Evolutionary conservation across 2,329 filamentous ascomycete genomes (phyloP).

Genomic region (Venturia asperata): DNA sequence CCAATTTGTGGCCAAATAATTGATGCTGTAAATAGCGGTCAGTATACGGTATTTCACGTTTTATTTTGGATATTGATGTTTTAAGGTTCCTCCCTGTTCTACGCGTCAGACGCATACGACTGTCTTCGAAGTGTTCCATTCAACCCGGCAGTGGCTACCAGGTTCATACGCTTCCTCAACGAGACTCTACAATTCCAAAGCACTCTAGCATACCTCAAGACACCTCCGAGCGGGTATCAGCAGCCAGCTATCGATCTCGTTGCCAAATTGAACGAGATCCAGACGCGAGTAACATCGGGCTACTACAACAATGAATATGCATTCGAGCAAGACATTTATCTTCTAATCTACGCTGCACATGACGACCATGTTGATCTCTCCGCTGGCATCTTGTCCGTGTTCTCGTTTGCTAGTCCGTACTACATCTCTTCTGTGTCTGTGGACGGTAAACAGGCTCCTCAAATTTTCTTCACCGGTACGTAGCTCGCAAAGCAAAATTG

Average conservation of each 20-base stretch:
- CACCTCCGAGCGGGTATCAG: slow-evolving; percentile 37
- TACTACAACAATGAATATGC: slow-evolving; percentile 30
- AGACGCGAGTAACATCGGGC: slow-evolving; percentile 29
- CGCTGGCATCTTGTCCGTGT: slow-evolving; percentile 27
- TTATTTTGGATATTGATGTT: not conserved
- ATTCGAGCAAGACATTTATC: slow-evolving; percentile 31
- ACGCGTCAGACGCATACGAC: slow-evolving; percentile 29
- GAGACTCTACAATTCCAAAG: slow-evolving; percentile 41
- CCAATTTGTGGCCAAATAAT: slow-evolving; percentile 6
- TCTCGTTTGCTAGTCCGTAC: slow-evolving; percentile 30
- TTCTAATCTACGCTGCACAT: slow-evolving; percentile 28
- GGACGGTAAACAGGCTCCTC: slow-evolving; percentile 24
- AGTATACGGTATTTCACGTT: not conserved
- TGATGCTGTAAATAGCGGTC: not conserved
- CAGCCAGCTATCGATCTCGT: slow-evolving; percentile 33
- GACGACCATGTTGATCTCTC: slow-evolving; percentile 31
- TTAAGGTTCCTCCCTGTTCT: slow-evolving; percentile 20
- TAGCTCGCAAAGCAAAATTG: slow-evolving; percentile 25
- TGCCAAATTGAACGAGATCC: slow-evolving; percentile 27
- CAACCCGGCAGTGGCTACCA: slow-evolving; percentile 36
- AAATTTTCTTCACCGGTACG: slow-evolving; percentile 22
- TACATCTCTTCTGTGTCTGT: slow-evolving; percentile 29
- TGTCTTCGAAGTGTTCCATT: slow-evolving; percentile 43
- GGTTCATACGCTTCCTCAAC: slow-evolving; percentile 41
- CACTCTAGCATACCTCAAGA: slow-evolving; percentile 37